A percentile compares a stretch with the other conserved stretches of the same genome.
phyloP scores from a whole-genome alignment of 139 green algal genomes.

The Closterium sp. region DNA sequence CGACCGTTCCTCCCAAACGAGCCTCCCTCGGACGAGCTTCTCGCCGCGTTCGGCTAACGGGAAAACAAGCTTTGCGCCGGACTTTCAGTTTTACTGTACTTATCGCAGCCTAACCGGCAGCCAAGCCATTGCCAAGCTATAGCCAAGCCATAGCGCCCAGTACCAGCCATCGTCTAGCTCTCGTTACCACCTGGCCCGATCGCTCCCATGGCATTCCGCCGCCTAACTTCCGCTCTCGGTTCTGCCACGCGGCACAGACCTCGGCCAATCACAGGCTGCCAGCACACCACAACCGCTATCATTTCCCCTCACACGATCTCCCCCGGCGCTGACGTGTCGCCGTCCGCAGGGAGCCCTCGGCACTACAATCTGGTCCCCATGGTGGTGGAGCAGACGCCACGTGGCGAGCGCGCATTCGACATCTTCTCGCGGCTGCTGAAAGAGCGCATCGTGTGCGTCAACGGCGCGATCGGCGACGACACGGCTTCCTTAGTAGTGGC shows the following conservation, averaged over 20 bases:
- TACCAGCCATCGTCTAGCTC: too few species aligned
- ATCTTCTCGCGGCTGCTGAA: constrained; percentile 88
- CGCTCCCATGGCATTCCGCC: not conserved
- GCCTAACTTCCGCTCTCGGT: not conserved
- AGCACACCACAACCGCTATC: not conserved
- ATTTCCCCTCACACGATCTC: not conserved
- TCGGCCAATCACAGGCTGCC: not conserved
- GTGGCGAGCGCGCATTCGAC: constrained; percentile 84
- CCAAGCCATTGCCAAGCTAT: too few species aligned
- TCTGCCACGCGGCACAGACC: not conserved
- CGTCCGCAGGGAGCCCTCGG: not conserved
- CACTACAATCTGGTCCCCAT: constrained; percentile 41
- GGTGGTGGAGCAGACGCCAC: constrained; percentile 48
- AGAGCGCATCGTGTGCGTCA: constrained; percentile 87
- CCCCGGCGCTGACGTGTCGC: not conserved
- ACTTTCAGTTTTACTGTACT: too few species aligned
- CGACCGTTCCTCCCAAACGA: too few species aligned
- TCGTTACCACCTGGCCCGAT: too few species aligned
- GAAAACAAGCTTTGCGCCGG: too few species aligned
- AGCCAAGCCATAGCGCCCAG: too few species aligned
- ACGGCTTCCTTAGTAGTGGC: constrained; percentile 78
- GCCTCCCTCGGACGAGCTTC: too few species aligned
- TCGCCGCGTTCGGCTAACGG: too few species aligned
- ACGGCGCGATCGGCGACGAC: constrained; percentile 80
- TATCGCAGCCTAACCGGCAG: too few species aligned